Conservation (phyloP, 2,329 filamentous ascomycete genomes). For the Diaporthe helianthi region DNA sequence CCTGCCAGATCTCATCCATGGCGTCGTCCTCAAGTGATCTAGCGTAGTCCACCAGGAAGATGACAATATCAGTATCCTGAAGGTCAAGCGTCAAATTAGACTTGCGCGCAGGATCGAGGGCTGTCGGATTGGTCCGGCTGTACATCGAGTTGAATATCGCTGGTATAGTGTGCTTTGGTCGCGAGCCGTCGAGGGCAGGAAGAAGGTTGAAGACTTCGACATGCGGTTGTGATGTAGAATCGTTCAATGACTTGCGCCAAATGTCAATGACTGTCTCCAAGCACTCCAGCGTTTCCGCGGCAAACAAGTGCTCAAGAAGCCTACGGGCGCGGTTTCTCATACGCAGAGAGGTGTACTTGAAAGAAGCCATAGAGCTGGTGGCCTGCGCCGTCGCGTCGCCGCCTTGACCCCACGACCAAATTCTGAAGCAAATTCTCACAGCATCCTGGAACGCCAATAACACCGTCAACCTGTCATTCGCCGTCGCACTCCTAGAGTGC, state of each 20-base stretch:
- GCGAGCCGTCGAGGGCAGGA: slow-evolving; percentile 88
- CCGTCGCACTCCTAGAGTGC: slow-evolving; percentile 81
- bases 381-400: slow-evolving; percentile 67
- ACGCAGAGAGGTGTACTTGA: slow-evolving; percentile 87
- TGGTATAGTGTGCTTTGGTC: slow-evolving; percentile 89
- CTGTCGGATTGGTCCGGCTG: slow-evolving; percentile 85
- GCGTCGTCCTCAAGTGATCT: slow-evolving; percentile 92
- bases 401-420: slow-evolving; percentile 91
- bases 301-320: slow-evolving; percentile 90
- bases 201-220: slow-evolving; percentile 82
- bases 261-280: slow-evolving; percentile 88
- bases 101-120: slow-evolving; percentile 79
- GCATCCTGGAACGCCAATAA: slow-evolving; percentile 97
- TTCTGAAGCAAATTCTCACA: slow-evolving; percentile 87
- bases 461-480: slow-evolving; percentile 92
- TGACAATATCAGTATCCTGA: slow-evolving; percentile 81
- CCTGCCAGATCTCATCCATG: slow-evolving; percentile 97
- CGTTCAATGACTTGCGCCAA: slow-evolving; percentile 68
- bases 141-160: slow-evolving; percentile 97
- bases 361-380: slow-evolving; percentile 75
- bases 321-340: slow-evolving; percentile 89
- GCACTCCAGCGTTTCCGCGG: slow-evolving; percentile 90
- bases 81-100: slow-evolving; percentile 89
- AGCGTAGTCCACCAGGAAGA: slow-evolving; percentile 90
- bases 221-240: slow-evolving; percentile 56